phyloP scores from a whole-genome alignment of 768 basidiomycete species.

The Cystobasidium tubakii region DNA sequence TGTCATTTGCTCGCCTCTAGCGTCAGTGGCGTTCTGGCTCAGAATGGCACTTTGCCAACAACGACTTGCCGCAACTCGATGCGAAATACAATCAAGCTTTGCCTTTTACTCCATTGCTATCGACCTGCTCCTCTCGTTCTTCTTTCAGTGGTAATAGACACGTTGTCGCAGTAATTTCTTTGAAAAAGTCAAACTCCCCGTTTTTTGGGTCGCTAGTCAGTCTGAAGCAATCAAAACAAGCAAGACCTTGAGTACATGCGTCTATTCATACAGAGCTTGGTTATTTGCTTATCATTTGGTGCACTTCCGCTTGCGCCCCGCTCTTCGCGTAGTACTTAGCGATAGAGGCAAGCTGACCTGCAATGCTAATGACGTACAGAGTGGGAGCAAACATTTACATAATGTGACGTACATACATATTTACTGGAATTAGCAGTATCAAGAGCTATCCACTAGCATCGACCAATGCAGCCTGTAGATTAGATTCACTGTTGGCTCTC shows the following conservation, averaged over 20 bases:
- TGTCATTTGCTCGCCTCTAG: background rate
- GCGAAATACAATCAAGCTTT: background rate
- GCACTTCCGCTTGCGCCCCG: no score
- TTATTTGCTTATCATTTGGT: background rate
- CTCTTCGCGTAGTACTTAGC: no score
- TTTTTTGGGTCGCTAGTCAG: background rate
- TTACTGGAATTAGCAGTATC: no score
- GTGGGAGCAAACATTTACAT: no score
- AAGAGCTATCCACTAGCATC: no score
- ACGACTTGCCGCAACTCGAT: background rate
- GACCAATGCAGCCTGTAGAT: no score
- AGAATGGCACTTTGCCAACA: background rate
- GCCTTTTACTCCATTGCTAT: background rate
- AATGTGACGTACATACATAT: no score
- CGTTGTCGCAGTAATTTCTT: constrained; percentile 3
- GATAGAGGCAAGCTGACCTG: no score
- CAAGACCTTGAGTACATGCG: background rate
- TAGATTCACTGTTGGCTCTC: no score
- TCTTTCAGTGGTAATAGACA: background rate
- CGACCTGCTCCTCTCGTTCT: background rate
- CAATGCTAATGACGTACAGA: no score
- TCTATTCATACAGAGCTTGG: background rate
- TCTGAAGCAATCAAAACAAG: background rate
- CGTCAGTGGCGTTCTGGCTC: background rate
- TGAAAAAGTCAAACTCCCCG: background rate